Evolutionary conservation across 1,139 yeast species (phyloP).

Genomic region (Lizanozyma gosingica): DNA sequence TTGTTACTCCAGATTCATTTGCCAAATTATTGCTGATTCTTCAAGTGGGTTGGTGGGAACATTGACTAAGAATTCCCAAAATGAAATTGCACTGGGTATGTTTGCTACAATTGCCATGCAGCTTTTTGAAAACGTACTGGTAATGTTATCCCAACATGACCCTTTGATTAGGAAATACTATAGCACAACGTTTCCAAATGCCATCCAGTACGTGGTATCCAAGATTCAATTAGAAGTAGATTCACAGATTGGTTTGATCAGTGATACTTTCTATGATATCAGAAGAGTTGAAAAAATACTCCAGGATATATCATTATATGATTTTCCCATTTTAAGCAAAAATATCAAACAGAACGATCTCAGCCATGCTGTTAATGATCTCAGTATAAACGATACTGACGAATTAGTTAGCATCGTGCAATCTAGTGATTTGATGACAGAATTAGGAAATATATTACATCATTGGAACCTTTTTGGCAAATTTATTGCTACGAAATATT

Average conservation of each 20-base stretch:
- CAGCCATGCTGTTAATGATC: slow-evolving; percentile 12
- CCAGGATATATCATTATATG: slow-evolving; percentile 49
- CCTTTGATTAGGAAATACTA: slow-evolving; percentile 68
- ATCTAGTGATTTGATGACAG: slow-evolving; percentile 52
- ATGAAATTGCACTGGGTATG: slow-evolving; percentile 29
- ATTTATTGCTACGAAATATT: slow-evolving; percentile 56
- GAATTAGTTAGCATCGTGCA: slow-evolving; percentile 39
- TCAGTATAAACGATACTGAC: slow-evolving; percentile 14
- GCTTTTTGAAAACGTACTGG: slow-evolving; percentile 76
- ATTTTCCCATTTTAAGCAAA: slow-evolving; percentile 40
- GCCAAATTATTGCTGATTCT: slow-evolving; percentile 75
- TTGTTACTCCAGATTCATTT: slow-evolving; percentile 77
- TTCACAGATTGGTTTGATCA: slow-evolving; percentile 77
- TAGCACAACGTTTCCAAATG: slow-evolving; percentile 39
- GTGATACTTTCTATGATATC: slow-evolving; percentile 79
- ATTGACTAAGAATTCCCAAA: slow-evolving; percentile 22
- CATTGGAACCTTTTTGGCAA: slow-evolving; percentile 82
- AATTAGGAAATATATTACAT: slow-evolving; percentile 67
- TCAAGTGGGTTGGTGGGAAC: slow-evolving; percentile 51
- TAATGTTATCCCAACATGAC: slow-evolving; percentile 80
- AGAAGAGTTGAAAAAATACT: slow-evolving; percentile 50
- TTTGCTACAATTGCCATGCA: slow-evolving; percentile 67
- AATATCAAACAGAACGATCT: slow-evolving; percentile 4
- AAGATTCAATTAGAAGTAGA: slow-evolving; percentile 83
- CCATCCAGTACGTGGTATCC: slow-evolving; percentile 59